These are phyloP conservation scores for Inga laurina DNA, from an alignment of 306 rosid genomes.

Conservation along the genomic window DNA sequence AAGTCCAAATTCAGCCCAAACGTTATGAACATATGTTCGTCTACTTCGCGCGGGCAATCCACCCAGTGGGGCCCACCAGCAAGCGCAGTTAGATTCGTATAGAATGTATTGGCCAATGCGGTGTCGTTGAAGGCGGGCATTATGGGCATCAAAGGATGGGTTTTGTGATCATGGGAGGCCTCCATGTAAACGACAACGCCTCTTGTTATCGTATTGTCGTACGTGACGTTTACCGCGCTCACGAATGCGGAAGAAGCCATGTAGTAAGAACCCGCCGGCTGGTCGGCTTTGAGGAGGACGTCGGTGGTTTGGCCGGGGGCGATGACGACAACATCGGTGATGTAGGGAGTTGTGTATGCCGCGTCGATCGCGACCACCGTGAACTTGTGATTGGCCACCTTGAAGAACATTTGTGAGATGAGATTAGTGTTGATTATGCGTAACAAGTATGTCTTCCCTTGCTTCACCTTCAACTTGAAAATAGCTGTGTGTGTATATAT, in stretches of 20 bases:
- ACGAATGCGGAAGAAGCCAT: slow-evolving; percentile 57
- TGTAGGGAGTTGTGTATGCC: slow-evolving; percentile 48
- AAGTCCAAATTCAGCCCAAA: slow-evolving; percentile 32
- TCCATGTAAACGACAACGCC: slow-evolving; percentile 49
- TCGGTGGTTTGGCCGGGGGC: slow-evolving; percentile 78
- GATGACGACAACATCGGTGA: slow-evolving; percentile 44
- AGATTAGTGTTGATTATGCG: no score
- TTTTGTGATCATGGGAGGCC: background rate
- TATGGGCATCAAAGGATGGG: slow-evolving; percentile 48
- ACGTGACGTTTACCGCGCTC: background rate
- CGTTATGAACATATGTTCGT: slow-evolving; percentile 55
- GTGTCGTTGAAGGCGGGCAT: slow-evolving; percentile 53
- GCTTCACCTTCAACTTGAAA: slow-evolving; percentile 42
- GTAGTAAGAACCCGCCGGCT: slow-evolving; percentile 52
- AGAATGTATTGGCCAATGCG: slow-evolving; percentile 51
- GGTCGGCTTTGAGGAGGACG: slow-evolving; percentile 56
- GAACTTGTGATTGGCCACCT: slow-evolving; percentile 63
- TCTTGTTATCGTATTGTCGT: slow-evolving; percentile 37
- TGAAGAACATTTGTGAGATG: slow-evolving; percentile 63
- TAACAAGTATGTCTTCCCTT: slow-evolving; percentile 58
- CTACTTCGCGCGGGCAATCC: slow-evolving; percentile 47
- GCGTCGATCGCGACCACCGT: slow-evolving; percentile 73
- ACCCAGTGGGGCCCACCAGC: slow-evolving; percentile 54
- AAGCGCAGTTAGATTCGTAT: slow-evolving; percentile 46
- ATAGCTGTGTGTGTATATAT: no score